phyloP scores from a whole-genome alignment of 768 basidiomycete species.

The Kwoniella dendrophila region DNA sequence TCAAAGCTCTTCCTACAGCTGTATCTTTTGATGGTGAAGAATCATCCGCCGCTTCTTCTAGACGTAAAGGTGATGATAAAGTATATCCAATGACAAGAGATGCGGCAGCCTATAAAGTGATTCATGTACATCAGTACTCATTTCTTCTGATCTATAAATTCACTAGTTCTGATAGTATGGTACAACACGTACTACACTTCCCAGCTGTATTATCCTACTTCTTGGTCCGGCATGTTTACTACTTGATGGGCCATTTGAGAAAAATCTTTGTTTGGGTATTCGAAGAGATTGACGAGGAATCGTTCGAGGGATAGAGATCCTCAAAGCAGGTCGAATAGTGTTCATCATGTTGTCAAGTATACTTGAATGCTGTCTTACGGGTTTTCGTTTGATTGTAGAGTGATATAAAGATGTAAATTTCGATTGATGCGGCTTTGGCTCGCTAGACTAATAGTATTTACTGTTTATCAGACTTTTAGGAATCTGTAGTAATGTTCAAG shows the following conservation, averaged over 20 bases:
- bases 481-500: no score
- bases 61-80: conserved; percentile 4
- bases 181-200: conserved; percentile 10
- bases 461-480: no score
- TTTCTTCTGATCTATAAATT: no score
- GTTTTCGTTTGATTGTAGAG: no score
- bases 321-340: conserved; percentile 10
- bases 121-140: background rate
- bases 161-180: no score
- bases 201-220: conserved; percentile 8
- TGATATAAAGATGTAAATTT: no score
- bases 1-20: conserved; percentile 39
- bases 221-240: background rate
- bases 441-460: no score
- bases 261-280: background rate
- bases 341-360: conserved; percentile 8
- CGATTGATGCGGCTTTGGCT: no score
- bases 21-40: conserved; percentile 31
- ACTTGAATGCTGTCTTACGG: no score
- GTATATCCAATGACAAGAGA: conserved; percentile 21
- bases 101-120: conserved; percentile 12
- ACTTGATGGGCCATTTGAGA: background rate
- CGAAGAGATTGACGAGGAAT: background rate
- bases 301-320: background rate
- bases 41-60: conserved; percentile 37